Conservation (phyloP, 2,329 filamentous ascomycete species). For the Anthostomella pinea region DNA sequence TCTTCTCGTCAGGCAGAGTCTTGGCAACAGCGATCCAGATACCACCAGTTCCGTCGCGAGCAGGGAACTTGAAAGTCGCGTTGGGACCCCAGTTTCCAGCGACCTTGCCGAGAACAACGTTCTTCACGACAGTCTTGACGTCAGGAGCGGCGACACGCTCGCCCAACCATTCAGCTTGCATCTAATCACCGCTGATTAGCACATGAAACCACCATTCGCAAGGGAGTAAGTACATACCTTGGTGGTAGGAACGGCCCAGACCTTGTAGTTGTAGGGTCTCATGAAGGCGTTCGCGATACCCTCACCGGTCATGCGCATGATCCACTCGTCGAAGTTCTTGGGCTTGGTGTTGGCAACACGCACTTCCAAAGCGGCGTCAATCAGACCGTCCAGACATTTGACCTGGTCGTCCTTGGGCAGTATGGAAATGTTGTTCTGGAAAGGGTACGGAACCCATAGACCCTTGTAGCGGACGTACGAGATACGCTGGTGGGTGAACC, state of each 20-base stretch:
- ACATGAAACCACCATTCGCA: background rate
- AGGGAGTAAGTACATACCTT: conserved; percentile 60
- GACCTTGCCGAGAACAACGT: conserved; percentile 93
- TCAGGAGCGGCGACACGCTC: conserved; percentile 97
- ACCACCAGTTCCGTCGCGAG: conserved; percentile 90
- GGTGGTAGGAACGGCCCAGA: conserved; percentile 97
- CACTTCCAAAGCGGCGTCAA: conserved; percentile 85
- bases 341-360: conserved; percentile 89
- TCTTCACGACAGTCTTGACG: conserved; percentile 88
- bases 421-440: conserved; percentile 99
- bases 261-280: conserved; percentile 99
- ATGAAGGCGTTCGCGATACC: conserved; percentile 96
- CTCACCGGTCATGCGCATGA: conserved; percentile 83
- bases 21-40: conserved; percentile 98
- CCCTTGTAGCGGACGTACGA: conserved; percentile 98
- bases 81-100: conserved; percentile 98
- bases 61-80: conserved; percentile 96
- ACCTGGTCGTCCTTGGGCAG: conserved; percentile 97
- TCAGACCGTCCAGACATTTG: conserved; percentile 89
- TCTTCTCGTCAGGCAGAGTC: conserved; percentile 89
- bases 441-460: conserved; percentile 97
- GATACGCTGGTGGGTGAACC: conserved; percentile 97
- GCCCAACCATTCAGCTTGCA: conserved; percentile 98
- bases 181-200: conserved; percentile 50
- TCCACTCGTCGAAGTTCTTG: conserved; percentile 98